Evolutionary conservation across 1,284 basidiomycete genomes (phyloP).

Genomic region (Malassezia sympodialis): DNA sequence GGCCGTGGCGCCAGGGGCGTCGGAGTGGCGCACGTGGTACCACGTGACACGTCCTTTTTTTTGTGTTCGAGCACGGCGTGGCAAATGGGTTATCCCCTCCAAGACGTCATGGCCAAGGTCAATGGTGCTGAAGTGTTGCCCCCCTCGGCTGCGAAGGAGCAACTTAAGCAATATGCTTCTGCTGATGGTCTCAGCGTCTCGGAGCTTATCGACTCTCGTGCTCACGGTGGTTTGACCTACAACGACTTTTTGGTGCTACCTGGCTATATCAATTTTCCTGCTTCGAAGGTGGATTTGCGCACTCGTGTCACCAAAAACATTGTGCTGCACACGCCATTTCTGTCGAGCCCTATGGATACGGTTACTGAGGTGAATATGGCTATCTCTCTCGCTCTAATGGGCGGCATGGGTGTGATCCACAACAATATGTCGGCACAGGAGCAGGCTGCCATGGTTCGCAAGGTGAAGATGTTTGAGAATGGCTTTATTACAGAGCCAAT

Average conservation of each 20-base stretch:
- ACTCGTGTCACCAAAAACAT: constrained; percentile 84
- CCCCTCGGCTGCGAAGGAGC: constrained; percentile 29
- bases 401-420: constrained; percentile 96
- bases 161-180: constrained; percentile 56
- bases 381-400: constrained; percentile 57
- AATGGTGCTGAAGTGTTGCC: constrained; percentile 22
- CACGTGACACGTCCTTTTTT: constrained; percentile 13
- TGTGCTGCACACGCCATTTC: constrained; percentile 83
- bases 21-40: constrained; percentile 2
- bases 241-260: constrained; percentile 57
- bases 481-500: constrained; percentile 90
- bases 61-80: not conserved
- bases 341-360: constrained; percentile 99
- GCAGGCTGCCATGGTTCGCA: constrained; percentile 92
- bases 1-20: not conserved
- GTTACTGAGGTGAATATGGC: constrained; percentile 97
- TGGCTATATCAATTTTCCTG: constrained; percentile 91
- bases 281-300: constrained; percentile 69
- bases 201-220: constrained; percentile 79
- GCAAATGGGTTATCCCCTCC: not conserved
- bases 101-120: constrained; percentile 16
- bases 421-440: constrained; percentile 81
- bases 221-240: constrained; percentile 90
- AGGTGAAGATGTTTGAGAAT: constrained; percentile 90
- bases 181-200: constrained; percentile 75